Evolutionary conservation across 2,329 filamentous ascomycete genomes (phyloP).

Genomic region (Sarocladiaceae sp.): DNA sequence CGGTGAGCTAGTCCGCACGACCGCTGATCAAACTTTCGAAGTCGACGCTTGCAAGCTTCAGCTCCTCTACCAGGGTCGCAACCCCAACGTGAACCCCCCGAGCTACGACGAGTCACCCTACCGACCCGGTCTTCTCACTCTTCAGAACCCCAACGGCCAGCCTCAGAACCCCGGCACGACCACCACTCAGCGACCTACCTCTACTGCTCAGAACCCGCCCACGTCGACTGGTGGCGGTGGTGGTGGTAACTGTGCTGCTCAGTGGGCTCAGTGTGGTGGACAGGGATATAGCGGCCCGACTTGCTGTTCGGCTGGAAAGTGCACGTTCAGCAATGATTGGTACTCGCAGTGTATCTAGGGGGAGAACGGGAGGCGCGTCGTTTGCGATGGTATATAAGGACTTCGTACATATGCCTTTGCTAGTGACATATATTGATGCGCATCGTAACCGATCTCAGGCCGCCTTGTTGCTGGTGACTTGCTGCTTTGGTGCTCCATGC

Average conservation of each 20-base stretch:
- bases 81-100: slow-evolving; percentile 3
- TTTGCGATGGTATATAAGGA: background rate
- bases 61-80: slow-evolving; percentile 54
- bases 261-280: slow-evolving; percentile 15
- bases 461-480: too few species aligned
- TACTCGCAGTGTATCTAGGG: slow-evolving; percentile 15
- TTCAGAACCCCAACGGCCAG: slow-evolving; percentile 11
- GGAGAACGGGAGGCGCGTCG: background rate
- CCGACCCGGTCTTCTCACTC: slow-evolving; percentile 6
- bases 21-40: slow-evolving; percentile 55
- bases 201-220: background rate
- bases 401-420: slow-evolving; percentile 2
- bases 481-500: too few species aligned
- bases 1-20: slow-evolving; percentile 52
- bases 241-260: background rate
- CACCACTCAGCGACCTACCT: background rate
- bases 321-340: slow-evolving; percentile 16
- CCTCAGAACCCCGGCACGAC: background rate
- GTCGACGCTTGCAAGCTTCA: slow-evolving; percentile 60
- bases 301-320: slow-evolving; percentile 16
- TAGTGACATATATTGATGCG: background rate
- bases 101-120: slow-evolving; percentile 7
- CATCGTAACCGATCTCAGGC: too few species aligned
- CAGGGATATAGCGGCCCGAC: slow-evolving; percentile 16
- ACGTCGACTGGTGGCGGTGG: background rate